Evolutionary conservation across 768 basidiomycete species (phyloP), one percentile per base, ranked within the genome.

Genomic region (Chalciporus pseudorubinellus): DNA sequence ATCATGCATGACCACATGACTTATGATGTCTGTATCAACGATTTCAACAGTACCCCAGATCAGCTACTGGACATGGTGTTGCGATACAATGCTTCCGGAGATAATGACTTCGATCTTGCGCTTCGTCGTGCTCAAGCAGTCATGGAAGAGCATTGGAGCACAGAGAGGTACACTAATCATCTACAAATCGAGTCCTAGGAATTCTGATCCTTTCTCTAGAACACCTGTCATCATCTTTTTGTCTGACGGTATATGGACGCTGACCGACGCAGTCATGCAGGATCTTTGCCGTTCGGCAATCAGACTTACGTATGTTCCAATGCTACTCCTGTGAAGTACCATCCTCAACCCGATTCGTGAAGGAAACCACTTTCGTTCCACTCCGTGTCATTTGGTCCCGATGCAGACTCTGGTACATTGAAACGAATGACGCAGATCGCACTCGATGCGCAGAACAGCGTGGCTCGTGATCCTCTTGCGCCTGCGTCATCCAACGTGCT

Each of bases 291-390:
- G 59, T 3, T 51, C 66, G 0, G 63, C 77, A 1, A 61, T 75
- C 2, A 57, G 60, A 12, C 72, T 67, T 3, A 78, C 80, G 81
- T 80, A 43, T 53, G 11, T 12, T 9, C 4, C 9, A n/a, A 1
- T 46, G 16, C 0, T 39, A 19, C n/a, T 0, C 6, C 29, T 9
- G 4, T 11, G 39, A 28, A 24, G n/a, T 9, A 5, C 39, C 43
- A 10, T 53, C 16, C n/a, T 39, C 24, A 13, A 22, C 12, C 24
- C 9, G 6, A 36, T 36, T 5, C 6, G n/a, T 36, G 11, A 29
- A 84, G 82, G n/a, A 77, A 74, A 67, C 72, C 78, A 13, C 69
- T 84, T 4, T 81, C 82, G 2, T 76, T 84, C 50, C 83, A 84
- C 14, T 67, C 82, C 0, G 77, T 84, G 28, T 69, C 77, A 2